phyloP scores from a whole-genome alignment of 2,329 filamentous ascomycete genomes.

The Ceratocystis cacaofunesta region DNA sequence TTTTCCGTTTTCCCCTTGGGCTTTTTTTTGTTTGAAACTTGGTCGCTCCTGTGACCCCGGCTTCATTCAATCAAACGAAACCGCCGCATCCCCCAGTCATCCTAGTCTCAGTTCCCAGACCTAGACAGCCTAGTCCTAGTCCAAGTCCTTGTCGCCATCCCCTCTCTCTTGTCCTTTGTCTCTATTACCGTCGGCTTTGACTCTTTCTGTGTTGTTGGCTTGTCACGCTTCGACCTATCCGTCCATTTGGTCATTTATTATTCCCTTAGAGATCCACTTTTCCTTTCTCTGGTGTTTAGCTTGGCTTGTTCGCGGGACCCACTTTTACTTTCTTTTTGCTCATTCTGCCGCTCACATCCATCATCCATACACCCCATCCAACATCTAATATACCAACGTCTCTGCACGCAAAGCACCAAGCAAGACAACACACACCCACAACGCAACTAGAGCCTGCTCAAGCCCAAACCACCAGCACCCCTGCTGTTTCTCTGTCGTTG shows the following conservation, averaged over 20 bases:
- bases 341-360: not conserved
- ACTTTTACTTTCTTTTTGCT: not conserved
- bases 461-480: no score
- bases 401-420: not conserved
- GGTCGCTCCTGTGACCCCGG: not conserved
- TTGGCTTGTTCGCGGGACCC: not conserved
- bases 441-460: no score
- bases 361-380: no score
- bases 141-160: not conserved
- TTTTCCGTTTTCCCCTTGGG: not conserved
- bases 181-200: not conserved
- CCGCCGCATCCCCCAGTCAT: not conserved
- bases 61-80: not conserved
- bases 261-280: not conserved
- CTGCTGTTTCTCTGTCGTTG: no score
- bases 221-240: no score
- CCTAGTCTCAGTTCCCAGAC: not conserved
- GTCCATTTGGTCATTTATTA: not conserved
- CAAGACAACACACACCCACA: no score
- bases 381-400: not conserved
- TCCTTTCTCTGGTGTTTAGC: not conserved
- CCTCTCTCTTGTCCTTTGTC: not conserved
- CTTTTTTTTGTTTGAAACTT: conserved; percentile 12
- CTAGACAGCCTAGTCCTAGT: not conserved
- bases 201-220: no score